A percentile compares a stretch with the other conserved stretches of the same genome.
These are phyloP conservation scores for Adenanthera pavonina DNA, from an alignment of 306 rosid genomes.

Conservation along the genomic window DNA sequence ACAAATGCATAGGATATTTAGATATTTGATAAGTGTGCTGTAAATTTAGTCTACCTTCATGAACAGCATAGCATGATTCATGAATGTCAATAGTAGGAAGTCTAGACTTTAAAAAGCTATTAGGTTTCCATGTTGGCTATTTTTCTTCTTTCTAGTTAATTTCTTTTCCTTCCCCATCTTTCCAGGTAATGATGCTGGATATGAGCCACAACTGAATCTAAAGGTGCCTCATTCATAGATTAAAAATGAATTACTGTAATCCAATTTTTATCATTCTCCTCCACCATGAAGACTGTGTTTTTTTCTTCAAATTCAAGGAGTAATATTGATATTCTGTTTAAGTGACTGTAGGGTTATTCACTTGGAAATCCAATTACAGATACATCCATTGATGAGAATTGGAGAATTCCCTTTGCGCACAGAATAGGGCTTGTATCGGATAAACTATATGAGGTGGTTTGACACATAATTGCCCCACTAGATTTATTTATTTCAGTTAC, in stretches of 20 bases:
- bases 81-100: not conserved
- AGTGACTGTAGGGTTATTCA: constrained; percentile 27
- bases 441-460: too few relatives aligned
- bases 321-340: not conserved
- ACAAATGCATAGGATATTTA: too few relatives aligned
- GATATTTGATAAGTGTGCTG: too few relatives aligned
- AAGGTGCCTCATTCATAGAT: constrained; percentile 19
- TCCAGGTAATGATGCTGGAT: constrained; percentile 25
- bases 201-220: constrained; percentile 31
- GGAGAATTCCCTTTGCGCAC: constrained; percentile 33
- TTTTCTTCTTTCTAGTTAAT: not conserved
- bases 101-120: too few relatives aligned
- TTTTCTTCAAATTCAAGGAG: too few relatives aligned
- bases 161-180: too few relatives aligned
- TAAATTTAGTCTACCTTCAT: not conserved
- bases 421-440: constrained; percentile 6
- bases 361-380: constrained; percentile 44
- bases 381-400: not conserved
- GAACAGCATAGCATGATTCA: not conserved
- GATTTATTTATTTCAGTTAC: not conserved
- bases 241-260: not conserved
- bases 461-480: not conserved
- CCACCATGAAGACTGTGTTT: not conserved
- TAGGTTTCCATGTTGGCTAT: not conserved
- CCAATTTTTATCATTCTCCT: not conserved